Base-by-base conservation (phyloP, 202 grass and related monocot species). In the Carex arenaria region DNA sequence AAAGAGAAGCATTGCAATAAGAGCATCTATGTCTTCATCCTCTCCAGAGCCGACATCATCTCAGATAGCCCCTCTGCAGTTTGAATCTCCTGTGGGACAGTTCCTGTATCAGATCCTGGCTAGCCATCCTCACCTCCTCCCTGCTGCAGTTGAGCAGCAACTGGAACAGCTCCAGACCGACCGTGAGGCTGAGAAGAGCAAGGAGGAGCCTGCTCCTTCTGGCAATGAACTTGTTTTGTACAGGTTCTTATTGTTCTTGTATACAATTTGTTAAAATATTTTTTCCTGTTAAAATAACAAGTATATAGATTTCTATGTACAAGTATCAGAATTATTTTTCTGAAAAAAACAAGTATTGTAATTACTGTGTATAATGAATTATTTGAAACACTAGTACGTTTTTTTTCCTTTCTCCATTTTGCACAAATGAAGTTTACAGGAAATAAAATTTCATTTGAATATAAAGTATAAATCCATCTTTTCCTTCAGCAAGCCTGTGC, bases 131-230 rank as follows among this genome's bases (percentile, higher is more conserved):
- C 96, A 98, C 86, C 89, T 99, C 17, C 88, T 99, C 10, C 80
- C 93, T 4, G 91, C 96, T 7, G 96, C 96, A 10, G 96, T 87
- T 38, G 96, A 99, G 81, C 88, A 96, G 65, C 96, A 99, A 87
- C 93, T 99, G 31, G 88, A 99, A 87, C 93, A 94, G 84, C 96
- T 99, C 59, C 89, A 93, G 83, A 96, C 83, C 3, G 86, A 89
- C 80, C 90, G 81, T 2, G 91, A 93, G 9, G 83, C 83, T 13
- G 83, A 89, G 43, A 87, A 89, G 52, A 83, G 82, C 49, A 89
- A 88, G 88, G 90, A 93, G 42, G 91, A 90, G 53, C 76, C 72
- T 17, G 61, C 87, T 14, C 86, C 93, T 45, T 77, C 89, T 18
- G 91, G 84, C 14, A 94, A 68, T 70, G 93, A 98, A 52, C 84